Conservation (phyloP, 805 yeast species). For the Suhomyces tanzawaensis region DNA sequence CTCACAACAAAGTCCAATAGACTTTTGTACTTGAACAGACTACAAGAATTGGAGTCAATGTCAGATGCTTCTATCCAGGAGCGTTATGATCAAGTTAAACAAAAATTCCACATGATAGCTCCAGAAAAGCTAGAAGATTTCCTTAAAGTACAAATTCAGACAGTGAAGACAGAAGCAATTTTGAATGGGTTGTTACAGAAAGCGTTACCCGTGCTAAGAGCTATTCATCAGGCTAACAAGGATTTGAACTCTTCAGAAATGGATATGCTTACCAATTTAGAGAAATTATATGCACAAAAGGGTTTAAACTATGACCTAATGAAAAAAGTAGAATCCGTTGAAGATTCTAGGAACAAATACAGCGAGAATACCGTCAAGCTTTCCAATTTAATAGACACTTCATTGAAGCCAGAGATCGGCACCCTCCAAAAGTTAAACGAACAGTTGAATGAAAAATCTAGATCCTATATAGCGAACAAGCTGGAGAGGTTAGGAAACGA, state of each 20-base stretch:
- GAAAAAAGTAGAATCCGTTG: conserved; percentile 7
- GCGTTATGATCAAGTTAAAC: conserved; percentile 14
- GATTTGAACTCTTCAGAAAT: conserved; percentile 28
- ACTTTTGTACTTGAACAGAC: conserved; percentile 28
- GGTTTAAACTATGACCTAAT: conserved; percentile 16
- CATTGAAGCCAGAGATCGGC: conserved; percentile 17
- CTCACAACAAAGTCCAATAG: conserved; percentile 24
- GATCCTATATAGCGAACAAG: conserved; percentile 10
- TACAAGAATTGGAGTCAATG: conserved; percentile 17
- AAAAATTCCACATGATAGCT: conserved; percentile 8
- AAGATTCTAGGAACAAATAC: conserved; percentile 5
- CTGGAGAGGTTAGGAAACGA: conserved; percentile 7
- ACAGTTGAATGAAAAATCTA: conserved; percentile 9
- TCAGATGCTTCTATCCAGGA: conserved; percentile 15
- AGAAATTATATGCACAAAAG: conserved; percentile 14
- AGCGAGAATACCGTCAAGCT: conserved; percentile 6
- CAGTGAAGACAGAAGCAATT: conserved; percentile 25
- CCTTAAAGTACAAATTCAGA: conserved; percentile 17
- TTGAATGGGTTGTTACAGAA: conserved; percentile 25
- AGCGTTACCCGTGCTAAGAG: conserved; percentile 31
- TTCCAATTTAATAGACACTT: conserved; percentile 5
- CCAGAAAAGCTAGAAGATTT: conserved; percentile 16
- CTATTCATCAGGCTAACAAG: conserved; percentile 29
- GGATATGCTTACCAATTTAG: conserved; percentile 20
- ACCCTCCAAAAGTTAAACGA: conserved; percentile 14